These are phyloP conservation scores for Bertia moriformis DNA, from an alignment of 2,329 filamentous ascomycete genomes.

Conservation along the genomic window DNA sequence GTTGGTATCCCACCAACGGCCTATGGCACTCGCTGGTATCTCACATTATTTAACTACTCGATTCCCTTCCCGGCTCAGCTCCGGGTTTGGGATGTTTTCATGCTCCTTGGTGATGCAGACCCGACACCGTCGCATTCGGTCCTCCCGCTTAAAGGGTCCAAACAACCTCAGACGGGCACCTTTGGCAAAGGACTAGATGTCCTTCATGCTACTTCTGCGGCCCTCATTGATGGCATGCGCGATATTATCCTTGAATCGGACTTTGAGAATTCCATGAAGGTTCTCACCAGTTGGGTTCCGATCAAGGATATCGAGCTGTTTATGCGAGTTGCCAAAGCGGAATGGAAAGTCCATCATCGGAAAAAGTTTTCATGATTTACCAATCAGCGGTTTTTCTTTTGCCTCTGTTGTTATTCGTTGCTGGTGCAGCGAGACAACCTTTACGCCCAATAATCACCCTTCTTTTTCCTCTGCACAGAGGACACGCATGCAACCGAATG, in stretches of 20 bases:
- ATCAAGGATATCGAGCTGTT: background rate
- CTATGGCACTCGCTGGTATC: conserved; percentile 63
- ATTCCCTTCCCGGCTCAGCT: conserved; percentile 62
- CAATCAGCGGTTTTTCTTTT: too few relatives aligned
- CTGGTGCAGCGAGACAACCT: too few relatives aligned
- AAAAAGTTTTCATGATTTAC: too few relatives aligned
- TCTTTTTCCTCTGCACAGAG: too few relatives aligned
- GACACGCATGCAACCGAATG: too few relatives aligned
- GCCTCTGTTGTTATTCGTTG: too few relatives aligned
- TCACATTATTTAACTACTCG: conserved; percentile 64
- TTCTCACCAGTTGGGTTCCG: background rate
- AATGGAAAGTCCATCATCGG: background rate
- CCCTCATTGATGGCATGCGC: conserved; percentile 57
- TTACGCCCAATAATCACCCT: too few relatives aligned
- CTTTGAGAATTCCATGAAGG: conserved; percentile 38
- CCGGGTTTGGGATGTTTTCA: conserved; percentile 65
- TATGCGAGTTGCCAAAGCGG: background rate
- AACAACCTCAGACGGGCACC: conserved; percentile 11
- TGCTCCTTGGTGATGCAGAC: conserved; percentile 56
- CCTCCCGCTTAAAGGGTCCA: conserved; percentile 4
- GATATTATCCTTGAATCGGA: conserved; percentile 61
- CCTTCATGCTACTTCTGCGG: conserved; percentile 55
- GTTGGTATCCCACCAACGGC: conserved; percentile 51
- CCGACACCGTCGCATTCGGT: conserved; percentile 2
- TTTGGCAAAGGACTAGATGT: conserved; percentile 53